Conservation (phyloP, 192 early-diverging fungal genomes). For the Backusella parvicylindrica region DNA sequence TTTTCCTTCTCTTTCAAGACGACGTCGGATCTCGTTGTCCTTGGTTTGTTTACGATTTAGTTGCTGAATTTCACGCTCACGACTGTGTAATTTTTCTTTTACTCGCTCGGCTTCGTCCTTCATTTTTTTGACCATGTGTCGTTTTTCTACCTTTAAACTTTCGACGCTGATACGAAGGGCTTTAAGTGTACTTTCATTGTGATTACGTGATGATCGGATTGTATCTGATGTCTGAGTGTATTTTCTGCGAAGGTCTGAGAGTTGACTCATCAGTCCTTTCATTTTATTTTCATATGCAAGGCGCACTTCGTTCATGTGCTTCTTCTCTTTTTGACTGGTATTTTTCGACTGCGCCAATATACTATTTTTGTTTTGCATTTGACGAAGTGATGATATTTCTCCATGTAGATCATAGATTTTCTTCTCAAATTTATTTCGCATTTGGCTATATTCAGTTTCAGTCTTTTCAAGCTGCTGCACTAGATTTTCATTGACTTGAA, state of each 20-base stretch:
- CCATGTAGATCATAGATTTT: conserved; percentile 58
- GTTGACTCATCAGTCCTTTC: conserved; percentile 48
- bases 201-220: conserved; percentile 39
- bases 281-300: conserved; percentile 54
- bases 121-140: conserved; percentile 69
- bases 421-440: conserved; percentile 61
- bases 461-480: conserved; percentile 50
- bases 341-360: not conserved
- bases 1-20: conserved; percentile 46
- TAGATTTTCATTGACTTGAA: conserved; percentile 56
- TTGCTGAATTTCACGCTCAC: conserved; percentile 56
- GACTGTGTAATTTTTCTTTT: conserved; percentile 52
- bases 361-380: conserved; percentile 37
- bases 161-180: conserved; percentile 63
- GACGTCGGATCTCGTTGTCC: conserved; percentile 42
- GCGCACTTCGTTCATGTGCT: conserved; percentile 38
- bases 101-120: conserved; percentile 61
- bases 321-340: not conserved
- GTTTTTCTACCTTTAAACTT: conserved; percentile 69
- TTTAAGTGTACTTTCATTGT: conserved; percentile 60
- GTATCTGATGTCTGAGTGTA: conserved; percentile 49
- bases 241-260: conserved; percentile 49
- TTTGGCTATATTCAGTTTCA: conserved; percentile 49
- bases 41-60: conserved; percentile 49
- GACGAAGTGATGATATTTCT: conserved; percentile 45